phyloP scores from a whole-genome alignment of 1,139 yeast species.

The Geotrichum klebahnii region DNA sequence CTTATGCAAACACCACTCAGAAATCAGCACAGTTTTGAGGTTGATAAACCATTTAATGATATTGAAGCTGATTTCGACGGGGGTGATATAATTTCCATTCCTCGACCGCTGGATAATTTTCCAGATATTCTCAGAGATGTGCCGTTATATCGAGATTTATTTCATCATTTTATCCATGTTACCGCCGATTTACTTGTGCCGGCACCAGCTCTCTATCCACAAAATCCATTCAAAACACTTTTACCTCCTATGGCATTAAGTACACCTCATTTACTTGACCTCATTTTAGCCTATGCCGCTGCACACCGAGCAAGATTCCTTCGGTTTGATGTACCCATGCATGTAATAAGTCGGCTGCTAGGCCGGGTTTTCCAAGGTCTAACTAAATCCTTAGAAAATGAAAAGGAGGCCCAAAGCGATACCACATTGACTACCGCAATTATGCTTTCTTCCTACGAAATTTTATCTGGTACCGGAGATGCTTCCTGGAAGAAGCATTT shows the following conservation, averaged over 20 bases:
- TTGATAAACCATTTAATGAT: not conserved
- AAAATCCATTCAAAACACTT: slow-evolving; percentile 63
- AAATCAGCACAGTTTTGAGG: slow-evolving; percentile 6
- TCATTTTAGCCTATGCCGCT: slow-evolving; percentile 66
- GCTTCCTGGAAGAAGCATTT: slow-evolving; percentile 50
- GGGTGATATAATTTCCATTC: slow-evolving; percentile 36
- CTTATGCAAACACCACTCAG: slow-evolving; percentile 27
- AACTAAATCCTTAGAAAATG: slow-evolving; percentile 49
- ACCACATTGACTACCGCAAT: slow-evolving; percentile 64
- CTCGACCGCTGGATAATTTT: slow-evolving; percentile 51
- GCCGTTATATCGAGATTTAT: slow-evolving; percentile 55
- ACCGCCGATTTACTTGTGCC: slow-evolving; percentile 66
- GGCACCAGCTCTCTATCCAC: slow-evolving; percentile 54
- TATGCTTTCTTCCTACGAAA: slow-evolving; percentile 59
- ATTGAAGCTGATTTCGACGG: slow-evolving; percentile 1
- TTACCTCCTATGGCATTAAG: slow-evolving; percentile 69
- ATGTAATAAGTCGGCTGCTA: slow-evolving; percentile 50
- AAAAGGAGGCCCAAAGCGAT: slow-evolving; percentile 55
- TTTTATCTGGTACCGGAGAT: slow-evolving; percentile 42
- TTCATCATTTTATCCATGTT: slow-evolving; percentile 60
- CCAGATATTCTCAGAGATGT: slow-evolving; percentile 58
- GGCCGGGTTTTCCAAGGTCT: slow-evolving; percentile 57
- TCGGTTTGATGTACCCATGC: slow-evolving; percentile 43
- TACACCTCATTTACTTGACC: slow-evolving; percentile 51
- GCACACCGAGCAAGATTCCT: slow-evolving; percentile 42